Conservation (phyloP, 2,329 filamentous ascomycete species). For the Emergomyces orientalis region DNA sequence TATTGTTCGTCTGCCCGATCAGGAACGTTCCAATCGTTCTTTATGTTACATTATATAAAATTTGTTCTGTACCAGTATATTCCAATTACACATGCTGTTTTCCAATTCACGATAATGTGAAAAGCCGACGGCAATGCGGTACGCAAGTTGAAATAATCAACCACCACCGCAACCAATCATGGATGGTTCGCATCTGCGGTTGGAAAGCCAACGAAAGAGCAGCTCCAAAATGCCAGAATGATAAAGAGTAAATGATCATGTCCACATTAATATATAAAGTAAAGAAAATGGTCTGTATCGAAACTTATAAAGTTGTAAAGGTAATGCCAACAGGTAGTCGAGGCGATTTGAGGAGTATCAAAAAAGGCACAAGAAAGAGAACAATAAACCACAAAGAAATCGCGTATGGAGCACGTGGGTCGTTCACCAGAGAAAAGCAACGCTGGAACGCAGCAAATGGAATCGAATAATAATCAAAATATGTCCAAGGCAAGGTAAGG, state of each 20-base stretch:
- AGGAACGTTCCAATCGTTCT: not conserved
- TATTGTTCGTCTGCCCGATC: not conserved
- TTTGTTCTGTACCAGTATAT: not conserved
- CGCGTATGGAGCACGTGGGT: no score
- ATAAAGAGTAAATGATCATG: not conserved
- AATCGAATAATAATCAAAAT: not conserved
- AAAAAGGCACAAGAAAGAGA: not conserved
- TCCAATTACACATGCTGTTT: not conserved
- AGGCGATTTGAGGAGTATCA: not conserved
- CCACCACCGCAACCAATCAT: not conserved
- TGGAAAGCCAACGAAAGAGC: not conserved
- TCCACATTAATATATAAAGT: not conserved
- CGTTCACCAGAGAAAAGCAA: not conserved
- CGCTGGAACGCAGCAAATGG: slow-evolving; percentile 7
- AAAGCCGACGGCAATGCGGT: not conserved
- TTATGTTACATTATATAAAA: not conserved
- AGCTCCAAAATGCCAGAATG: not conserved
- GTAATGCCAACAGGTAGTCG: not conserved
- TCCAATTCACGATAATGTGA: not conserved
- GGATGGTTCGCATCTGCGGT: not conserved
- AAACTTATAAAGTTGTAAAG: not conserved
- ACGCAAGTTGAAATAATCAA: not conserved
- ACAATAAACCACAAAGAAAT: not conserved
- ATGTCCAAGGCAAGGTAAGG: not conserved
- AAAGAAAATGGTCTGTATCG: not conserved